Base-by-base conservation (phyloP, 306 rosid genomes). In the Hylodesmum podocarpum region DNA sequence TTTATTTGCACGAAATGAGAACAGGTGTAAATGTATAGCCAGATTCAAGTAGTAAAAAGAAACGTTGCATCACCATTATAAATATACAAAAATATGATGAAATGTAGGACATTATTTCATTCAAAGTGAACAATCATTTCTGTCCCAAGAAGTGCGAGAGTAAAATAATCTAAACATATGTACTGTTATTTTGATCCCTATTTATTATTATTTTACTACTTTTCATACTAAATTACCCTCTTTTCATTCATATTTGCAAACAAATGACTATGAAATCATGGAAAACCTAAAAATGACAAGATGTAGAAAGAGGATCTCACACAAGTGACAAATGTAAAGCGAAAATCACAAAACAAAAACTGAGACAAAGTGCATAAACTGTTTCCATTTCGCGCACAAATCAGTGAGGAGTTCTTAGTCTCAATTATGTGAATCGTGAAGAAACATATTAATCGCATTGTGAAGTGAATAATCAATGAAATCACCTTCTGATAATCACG, bases 401-500 rank as follows among this genome's bases (percentile, higher is more conserved):
- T n/a, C 65, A 46, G 7, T 0, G 49, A 61, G 43, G 33, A 62
- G 5, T 12, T 4, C 27, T 1, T 12, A 21, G 59, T 7, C 39
- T 15, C 22, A 5, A 4, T 65, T 40, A 12, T 1, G 53, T 8
- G 14, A 41, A 72, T 36, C 21, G 39, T 21, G 67, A 50, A 50
- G 57, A 18, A 18, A 19, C 62, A 54, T 33, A 54, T 3, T 8
- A 25, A 40, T 25, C 9, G 62, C 13, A 73, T 11, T 50, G 74
- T 29, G 53, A 73, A 73, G 55, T 37, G 49, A 46, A 24, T 11
- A 44, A 66, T 54, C 22, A 27, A 27, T 31, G 0, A 12, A 50
- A 66, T 33, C 7, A 80, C 95, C 90, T 90, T 87, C 55, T 94
- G 93, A 77, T 94, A 94, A 89, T 90, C 87, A 21, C 97, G 96